Percentiles rank a stretch among this genome's conserved stretches.
Conservation (phyloP, 331 rosid genomes). For the Malus hybrid region DNA sequence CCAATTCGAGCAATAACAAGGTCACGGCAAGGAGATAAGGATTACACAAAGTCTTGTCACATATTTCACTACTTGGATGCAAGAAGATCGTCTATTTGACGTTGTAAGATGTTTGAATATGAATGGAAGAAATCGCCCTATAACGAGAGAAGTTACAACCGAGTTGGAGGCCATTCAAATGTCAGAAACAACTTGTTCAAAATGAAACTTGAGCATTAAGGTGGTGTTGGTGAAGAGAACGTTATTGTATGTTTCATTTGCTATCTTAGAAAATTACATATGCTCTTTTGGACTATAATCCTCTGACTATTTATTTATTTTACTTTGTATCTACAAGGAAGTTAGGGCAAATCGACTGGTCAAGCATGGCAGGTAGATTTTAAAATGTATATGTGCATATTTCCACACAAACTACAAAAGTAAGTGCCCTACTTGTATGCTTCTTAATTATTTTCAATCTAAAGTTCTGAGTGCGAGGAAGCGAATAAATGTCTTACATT, state of each 20-base stretch:
- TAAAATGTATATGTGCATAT: too few relatives aligned
- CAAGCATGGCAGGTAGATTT: too few relatives aligned
- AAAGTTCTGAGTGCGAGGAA: too few relatives aligned
- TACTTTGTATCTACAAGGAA: too few relatives aligned
- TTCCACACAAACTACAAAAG: too few relatives aligned
- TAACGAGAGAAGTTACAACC: constrained; percentile 6
- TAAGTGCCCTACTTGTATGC: too few relatives aligned
- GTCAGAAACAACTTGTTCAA: neutral
- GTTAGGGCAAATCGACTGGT: too few relatives aligned
- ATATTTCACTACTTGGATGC: constrained; percentile 1
- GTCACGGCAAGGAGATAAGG: neutral
- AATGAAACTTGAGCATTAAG: too few relatives aligned
- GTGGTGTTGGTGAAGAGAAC: too few relatives aligned
- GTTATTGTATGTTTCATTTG: neutral
- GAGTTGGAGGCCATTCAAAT: constrained; percentile 6
- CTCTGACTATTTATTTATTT: too few relatives aligned
- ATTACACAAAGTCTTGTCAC: neutral
- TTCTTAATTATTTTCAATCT: too few relatives aligned
- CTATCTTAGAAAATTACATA: neutral
- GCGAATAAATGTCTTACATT: too few relatives aligned
- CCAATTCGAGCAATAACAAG: neutral
- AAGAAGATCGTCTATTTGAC: neutral
- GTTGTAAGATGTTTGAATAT: constrained; percentile 9
- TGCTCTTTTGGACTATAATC: neutral
- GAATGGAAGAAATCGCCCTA: constrained; percentile 14